These are phyloP conservation scores for Pythium phragmitis DNA, from an alignment of 352 stramenopile genomes.

Conservation along the genomic window DNA sequence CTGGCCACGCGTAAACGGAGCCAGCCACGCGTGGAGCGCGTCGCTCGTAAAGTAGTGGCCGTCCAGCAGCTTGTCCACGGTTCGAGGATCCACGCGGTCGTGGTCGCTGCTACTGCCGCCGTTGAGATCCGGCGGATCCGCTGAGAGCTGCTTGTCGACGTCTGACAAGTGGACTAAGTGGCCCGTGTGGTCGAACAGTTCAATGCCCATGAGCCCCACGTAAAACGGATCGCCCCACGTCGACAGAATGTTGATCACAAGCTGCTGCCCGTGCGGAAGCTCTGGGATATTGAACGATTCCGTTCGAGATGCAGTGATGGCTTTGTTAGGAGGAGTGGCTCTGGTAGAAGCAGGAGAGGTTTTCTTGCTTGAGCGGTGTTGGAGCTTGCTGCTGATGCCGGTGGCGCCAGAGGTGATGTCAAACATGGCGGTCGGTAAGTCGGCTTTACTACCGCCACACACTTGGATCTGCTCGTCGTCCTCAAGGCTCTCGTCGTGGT, in stretches of 20 bases:
- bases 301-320: slow-evolving; percentile 8
- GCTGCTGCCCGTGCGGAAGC: slow-evolving; percentile 60
- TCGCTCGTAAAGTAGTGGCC: slow-evolving; percentile 85
- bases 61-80: slow-evolving; percentile 89
- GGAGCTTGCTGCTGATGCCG: background rate
- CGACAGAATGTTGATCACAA: slow-evolving; percentile 83
- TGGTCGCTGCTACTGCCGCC: slow-evolving; percentile 48
- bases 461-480: slow-evolving; percentile 4
- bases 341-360: background rate
- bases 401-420: background rate
- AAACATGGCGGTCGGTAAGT: slow-evolving; percentile 5
- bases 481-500: slow-evolving; percentile 6
- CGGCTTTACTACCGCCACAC: background rate
- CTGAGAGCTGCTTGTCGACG: slow-evolving; percentile 67
- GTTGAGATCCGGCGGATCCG: slow-evolving; percentile 83
- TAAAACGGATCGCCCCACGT: slow-evolving; percentile 92
- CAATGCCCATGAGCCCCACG: slow-evolving; percentile 88
- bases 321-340: background rate
- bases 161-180: slow-evolving; percentile 59
- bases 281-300: slow-evolving; percentile 67
- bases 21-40: slow-evolving; percentile 88
- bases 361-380: background rate
- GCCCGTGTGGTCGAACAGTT: slow-evolving; percentile 86
- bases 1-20: slow-evolving; percentile 71
- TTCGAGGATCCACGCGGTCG: slow-evolving; percentile 70